These are phyloP conservation scores for Lobosporangium transversale DNA, from an alignment of 192 early-diverging fungal genomes.

Conservation along the genomic window DNA sequence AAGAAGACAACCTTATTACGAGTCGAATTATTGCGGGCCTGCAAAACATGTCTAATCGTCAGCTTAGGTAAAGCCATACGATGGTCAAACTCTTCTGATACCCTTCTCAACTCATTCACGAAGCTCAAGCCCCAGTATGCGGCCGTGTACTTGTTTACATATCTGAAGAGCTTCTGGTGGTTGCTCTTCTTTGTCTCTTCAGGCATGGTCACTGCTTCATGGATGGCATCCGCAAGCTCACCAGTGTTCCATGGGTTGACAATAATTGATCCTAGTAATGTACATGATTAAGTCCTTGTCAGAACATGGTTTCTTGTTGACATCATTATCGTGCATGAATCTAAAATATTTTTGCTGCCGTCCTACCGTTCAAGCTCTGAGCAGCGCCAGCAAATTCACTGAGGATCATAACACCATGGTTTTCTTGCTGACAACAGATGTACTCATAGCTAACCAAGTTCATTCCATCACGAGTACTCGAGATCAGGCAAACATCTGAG, in stretches of 20 bases:
- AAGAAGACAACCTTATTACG: conserved; percentile 87
- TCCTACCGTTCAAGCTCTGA: conserved; percentile 91
- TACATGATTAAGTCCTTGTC: too few relatives aligned
- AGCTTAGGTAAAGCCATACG: conserved; percentile 72
- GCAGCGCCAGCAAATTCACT: conserved; percentile 99
- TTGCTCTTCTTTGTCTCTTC: conserved; percentile 80
- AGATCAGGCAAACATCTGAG: conserved; percentile 95
- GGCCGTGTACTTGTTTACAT: conserved; percentile 97
- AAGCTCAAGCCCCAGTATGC: conserved; percentile 97
- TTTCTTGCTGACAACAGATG: conserved; percentile 89
- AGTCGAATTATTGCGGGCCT: conserved; percentile 62
- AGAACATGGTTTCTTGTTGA: too few relatives aligned
- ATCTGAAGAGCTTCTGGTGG: conserved; percentile 92
- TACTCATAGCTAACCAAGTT: conserved; percentile 99
- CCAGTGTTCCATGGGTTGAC: conserved; percentile 99
- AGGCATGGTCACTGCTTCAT: conserved; percentile 94
- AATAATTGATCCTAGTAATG: conserved; percentile 81
- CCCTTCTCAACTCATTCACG: conserved; percentile 82
- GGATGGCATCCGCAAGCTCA: conserved; percentile 88
- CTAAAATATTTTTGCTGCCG: too few relatives aligned
- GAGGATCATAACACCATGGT: conserved; percentile 96
- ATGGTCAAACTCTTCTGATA: conserved; percentile 67
- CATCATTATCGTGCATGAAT: too few relatives aligned
- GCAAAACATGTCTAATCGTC: conserved; percentile 59
- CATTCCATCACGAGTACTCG: conserved; percentile 99